These are phyloP conservation scores for Zygoascus bituminiphila DNA, from an alignment of 805 yeast genomes.

Conservation along the genomic window DNA sequence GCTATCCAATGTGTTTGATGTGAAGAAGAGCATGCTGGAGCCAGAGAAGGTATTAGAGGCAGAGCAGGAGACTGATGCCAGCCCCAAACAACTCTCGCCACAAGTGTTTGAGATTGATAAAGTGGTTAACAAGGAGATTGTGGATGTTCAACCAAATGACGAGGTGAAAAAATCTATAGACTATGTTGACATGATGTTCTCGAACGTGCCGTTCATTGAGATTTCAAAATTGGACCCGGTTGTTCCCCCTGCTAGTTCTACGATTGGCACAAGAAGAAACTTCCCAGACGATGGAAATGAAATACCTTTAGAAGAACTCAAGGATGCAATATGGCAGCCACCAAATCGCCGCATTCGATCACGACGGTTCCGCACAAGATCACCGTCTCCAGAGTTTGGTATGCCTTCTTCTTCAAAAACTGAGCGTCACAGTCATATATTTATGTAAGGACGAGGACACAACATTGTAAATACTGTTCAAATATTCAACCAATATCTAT, in stretches of 20 bases:
- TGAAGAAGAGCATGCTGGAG: constrained; percentile 11
- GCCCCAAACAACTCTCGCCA: background rate
- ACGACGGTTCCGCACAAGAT: background rate
- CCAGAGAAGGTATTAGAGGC: background rate
- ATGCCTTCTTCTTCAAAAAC: background rate
- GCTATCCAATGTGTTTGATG: constrained; percentile 30
- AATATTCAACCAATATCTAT: background rate
- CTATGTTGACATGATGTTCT: background rate
- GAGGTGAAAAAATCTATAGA: background rate
- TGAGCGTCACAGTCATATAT: background rate
- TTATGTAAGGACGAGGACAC: too few species aligned
- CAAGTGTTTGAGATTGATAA: background rate
- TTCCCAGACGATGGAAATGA: background rate
- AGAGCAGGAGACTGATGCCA: background rate
- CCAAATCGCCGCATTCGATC: background rate
- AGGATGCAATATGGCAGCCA: background rate
- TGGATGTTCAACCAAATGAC: background rate
- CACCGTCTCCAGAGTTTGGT: background rate
- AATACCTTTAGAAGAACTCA: background rate
- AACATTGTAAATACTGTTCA: too few species aligned
- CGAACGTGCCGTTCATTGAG: background rate
- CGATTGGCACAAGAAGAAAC: background rate
- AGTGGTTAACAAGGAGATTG: background rate
- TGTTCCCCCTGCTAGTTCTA: background rate
- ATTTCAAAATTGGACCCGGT: background rate